These are phyloP conservation scores for Podila clonocystis DNA, from an alignment of 192 early-diverging fungal species.

Conservation along the genomic window DNA sequence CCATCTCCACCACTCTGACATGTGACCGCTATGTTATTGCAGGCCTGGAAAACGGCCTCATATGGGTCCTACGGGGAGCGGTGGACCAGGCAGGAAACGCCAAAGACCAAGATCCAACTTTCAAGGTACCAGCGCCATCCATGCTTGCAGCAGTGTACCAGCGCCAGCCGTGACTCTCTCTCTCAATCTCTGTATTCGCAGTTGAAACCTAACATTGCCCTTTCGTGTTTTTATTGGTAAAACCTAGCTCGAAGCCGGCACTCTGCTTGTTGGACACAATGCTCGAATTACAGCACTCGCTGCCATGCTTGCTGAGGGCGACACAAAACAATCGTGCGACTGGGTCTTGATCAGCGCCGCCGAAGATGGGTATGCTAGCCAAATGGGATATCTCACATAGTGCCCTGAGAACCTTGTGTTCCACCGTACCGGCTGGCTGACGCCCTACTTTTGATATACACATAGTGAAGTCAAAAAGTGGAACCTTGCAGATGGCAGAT, in stretches of 20 bases:
- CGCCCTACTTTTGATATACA: background rate
- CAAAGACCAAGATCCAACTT: no score
- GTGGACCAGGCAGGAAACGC: background rate
- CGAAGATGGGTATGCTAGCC: constrained; percentile 59
- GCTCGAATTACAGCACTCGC: constrained; percentile 56
- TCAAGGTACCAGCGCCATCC: no score
- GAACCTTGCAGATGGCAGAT: constrained; percentile 63
- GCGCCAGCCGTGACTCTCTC: background rate
- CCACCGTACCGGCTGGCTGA: background rate
- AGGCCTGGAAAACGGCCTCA: constrained; percentile 63
- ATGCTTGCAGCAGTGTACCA: no score
- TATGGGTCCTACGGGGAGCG: constrained; percentile 57
- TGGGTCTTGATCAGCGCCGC: constrained; percentile 65
- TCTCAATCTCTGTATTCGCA: background rate
- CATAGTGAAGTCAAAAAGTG: constrained; percentile 59
- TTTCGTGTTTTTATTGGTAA: background rate
- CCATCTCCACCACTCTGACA: constrained; percentile 53
- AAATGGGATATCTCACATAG: background rate
- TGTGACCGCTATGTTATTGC: constrained; percentile 54
- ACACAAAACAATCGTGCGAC: constrained; percentile 50
- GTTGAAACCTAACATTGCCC: background rate
- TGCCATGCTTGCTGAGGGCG: constrained; percentile 51
- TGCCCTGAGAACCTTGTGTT: background rate
- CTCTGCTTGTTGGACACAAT: constrained; percentile 62
- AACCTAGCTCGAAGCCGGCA: constrained; percentile 51